A percentile compares a stretch with the other conserved stretches of the same genome.
phyloP scores from a whole-genome alignment of 1,284 basidiomycete species.

The Coriolopsis trogii region DNA sequence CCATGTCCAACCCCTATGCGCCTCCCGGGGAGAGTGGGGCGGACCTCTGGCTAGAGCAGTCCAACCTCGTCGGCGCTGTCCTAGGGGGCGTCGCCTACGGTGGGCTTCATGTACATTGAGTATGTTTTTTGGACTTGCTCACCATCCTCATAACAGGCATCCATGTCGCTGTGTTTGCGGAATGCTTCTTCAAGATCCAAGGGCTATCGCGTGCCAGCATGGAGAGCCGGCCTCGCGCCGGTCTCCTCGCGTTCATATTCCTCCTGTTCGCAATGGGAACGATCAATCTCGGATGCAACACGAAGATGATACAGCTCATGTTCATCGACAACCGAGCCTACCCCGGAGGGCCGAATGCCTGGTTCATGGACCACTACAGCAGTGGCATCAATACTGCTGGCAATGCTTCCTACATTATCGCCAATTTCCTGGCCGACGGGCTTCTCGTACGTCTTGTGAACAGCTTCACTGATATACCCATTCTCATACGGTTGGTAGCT shows the following conservation, averaged over 20 bases:
- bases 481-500: conserved; percentile 23
- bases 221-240: background rate
- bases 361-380: conserved; percentile 10
- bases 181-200: conserved; percentile 17
- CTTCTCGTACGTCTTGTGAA: conserved; percentile 29
- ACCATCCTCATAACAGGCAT: conserved; percentile 2
- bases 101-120: conserved; percentile 20
- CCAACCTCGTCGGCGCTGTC: conserved; percentile 34
- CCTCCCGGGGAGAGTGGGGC: conserved; percentile 22
- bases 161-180: conserved; percentile 18
- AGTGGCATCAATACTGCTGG: conserved; percentile 27
- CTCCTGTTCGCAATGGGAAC: conserved; percentile 32
- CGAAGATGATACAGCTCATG: conserved; percentile 31
- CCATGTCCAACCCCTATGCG: background rate
- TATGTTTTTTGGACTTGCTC: background rate
- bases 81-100: conserved; percentile 35
- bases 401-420: conserved; percentile 31
- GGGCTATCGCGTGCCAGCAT: conserved; percentile 9
- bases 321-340: conserved; percentile 38
- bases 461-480: background rate
- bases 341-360: conserved; percentile 35
- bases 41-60: conserved; percentile 34
- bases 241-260: conserved; percentile 17
- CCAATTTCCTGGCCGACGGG: conserved; percentile 34
- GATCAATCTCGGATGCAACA: conserved; percentile 28